Percentiles rank a stretch among this genome's conserved stretches.
phyloP scores from a whole-genome alignment of 352 stramenopile genomes.

The Phytophthora tubulina region DNA sequence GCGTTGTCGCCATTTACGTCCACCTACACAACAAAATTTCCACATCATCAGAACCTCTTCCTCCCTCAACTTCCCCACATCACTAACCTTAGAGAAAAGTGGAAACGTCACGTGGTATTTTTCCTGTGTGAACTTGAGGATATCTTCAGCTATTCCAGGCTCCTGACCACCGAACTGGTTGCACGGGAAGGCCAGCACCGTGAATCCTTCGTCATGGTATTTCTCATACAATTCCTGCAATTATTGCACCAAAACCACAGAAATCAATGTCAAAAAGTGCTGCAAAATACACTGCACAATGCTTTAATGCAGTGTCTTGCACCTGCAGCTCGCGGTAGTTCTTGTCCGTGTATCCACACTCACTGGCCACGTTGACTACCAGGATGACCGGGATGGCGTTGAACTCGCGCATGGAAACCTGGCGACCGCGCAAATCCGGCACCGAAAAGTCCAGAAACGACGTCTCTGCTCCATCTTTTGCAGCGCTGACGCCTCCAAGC shows the following conservation, averaged over 20 bases:
- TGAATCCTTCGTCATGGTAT: constrained; percentile 76
- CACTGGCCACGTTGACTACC: constrained; percentile 86
- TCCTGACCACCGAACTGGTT: constrained; percentile 97
- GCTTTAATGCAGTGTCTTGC: not conserved
- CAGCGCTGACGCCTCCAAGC: not conserved
- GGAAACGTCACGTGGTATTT: constrained; percentile 85
- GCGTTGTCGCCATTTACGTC: constrained; percentile 94
- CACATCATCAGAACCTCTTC: constrained; percentile 8
- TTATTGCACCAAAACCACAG: not conserved
- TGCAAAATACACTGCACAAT: not conserved
- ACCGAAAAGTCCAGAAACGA: constrained; percentile 75
- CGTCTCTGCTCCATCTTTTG: constrained; percentile 2
- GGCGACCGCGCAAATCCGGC: constrained; percentile 52
- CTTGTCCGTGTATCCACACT: constrained; percentile 82
- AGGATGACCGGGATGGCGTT: constrained; percentile 70
- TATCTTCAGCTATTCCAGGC: constrained; percentile 69
- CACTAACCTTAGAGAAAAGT: constrained; percentile 84
- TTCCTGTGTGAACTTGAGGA: constrained; percentile 80
- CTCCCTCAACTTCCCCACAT: not conserved
- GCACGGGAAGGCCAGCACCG: constrained; percentile 95
- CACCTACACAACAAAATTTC: constrained; percentile 62
- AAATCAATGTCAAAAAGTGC: not conserved
- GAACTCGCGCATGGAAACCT: constrained; percentile 63
- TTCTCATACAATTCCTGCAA: constrained; percentile 75
- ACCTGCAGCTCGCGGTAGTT: constrained; percentile 86